Evolutionary conservation across 805 yeast species (phyloP).

Genomic region (Candida jianshihensis): DNA sequence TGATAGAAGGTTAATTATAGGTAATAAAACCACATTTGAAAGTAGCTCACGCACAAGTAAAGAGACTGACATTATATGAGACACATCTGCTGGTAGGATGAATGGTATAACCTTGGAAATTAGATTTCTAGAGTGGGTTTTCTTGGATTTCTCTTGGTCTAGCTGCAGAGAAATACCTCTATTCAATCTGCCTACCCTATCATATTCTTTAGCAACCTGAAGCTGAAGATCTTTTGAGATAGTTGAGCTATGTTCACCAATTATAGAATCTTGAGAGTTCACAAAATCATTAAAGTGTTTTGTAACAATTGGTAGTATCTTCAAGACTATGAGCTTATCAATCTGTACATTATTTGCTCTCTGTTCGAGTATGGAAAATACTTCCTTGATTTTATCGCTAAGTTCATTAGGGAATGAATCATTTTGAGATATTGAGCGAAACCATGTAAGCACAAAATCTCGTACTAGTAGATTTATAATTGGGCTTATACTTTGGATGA

Average conservation of each 20-base stretch:
- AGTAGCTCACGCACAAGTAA: constrained; percentile 58
- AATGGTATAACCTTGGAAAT: constrained; percentile 39
- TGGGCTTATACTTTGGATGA: constrained; percentile 36
- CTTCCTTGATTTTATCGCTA: constrained; percentile 33
- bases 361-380: constrained; percentile 33
- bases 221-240: constrained; percentile 32
- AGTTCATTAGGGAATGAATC: constrained; percentile 35
- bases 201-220: constrained; percentile 34
- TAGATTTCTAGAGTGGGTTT: constrained; percentile 39
- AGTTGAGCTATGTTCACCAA: constrained; percentile 22
- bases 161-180: constrained; percentile 39
- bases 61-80: constrained; percentile 38
- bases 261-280: constrained; percentile 29
- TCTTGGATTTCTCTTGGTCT: constrained; percentile 36
- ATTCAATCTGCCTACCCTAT: constrained; percentile 42
- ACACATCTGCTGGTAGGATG: constrained; percentile 39
- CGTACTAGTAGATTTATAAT: constrained; percentile 39
- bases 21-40: constrained; percentile 48
- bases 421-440: constrained; percentile 33
- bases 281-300: constrained; percentile 53
- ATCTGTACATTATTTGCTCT: constrained; percentile 42
- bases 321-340: constrained; percentile 49
- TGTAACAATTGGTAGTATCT: constrained; percentile 57
- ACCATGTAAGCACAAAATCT: constrained; percentile 57
- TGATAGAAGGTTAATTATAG: constrained; percentile 42